Conservation (phyloP, 441 rosid genomes). For the Biscutella auriculata region DNA sequence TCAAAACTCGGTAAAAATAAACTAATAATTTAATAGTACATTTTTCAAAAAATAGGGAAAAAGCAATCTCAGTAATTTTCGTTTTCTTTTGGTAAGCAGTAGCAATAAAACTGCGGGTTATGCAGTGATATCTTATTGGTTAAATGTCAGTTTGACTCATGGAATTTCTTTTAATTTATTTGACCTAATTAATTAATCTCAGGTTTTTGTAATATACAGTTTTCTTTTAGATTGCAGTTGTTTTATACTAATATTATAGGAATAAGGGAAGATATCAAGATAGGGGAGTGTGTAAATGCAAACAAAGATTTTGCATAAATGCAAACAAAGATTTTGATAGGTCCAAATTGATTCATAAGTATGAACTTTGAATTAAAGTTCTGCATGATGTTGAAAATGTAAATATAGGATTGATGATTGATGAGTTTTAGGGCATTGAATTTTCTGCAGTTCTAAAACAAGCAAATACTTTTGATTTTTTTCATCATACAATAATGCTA, state of each 20-base stretch:
- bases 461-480: conserved; percentile 16
- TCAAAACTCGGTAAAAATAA: not conserved
- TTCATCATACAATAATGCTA: not conserved
- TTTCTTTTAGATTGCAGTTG: too few relatives aligned
- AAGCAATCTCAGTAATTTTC: conserved; percentile 10
- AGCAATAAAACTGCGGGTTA: conserved; percentile 9
- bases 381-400: conserved; percentile 1
- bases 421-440: conserved; percentile 19
- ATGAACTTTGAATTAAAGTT: conserved; percentile 1
- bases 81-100: conserved; percentile 5
- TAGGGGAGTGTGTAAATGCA: conserved; percentile 13
- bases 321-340: too few relatives aligned
- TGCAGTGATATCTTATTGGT: conserved; percentile 17
- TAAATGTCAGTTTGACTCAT: conserved; percentile 25
- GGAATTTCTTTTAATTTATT: not conserved
- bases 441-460: conserved; percentile 21
- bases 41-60: not conserved
- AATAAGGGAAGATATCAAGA: conserved; percentile 3
- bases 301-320: too few relatives aligned
- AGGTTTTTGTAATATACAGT: too few relatives aligned
- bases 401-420: conserved; percentile 20
- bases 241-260: too few relatives aligned
- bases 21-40: not conserved
- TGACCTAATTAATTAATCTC: conserved; percentile 5
- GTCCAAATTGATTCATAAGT: not conserved